Evolutionary conservation across 2,329 filamentous ascomycete genomes (phyloP), one percentile per base, ranked within the genome.

Genomic region (Trichoderma endophyticum): DNA sequence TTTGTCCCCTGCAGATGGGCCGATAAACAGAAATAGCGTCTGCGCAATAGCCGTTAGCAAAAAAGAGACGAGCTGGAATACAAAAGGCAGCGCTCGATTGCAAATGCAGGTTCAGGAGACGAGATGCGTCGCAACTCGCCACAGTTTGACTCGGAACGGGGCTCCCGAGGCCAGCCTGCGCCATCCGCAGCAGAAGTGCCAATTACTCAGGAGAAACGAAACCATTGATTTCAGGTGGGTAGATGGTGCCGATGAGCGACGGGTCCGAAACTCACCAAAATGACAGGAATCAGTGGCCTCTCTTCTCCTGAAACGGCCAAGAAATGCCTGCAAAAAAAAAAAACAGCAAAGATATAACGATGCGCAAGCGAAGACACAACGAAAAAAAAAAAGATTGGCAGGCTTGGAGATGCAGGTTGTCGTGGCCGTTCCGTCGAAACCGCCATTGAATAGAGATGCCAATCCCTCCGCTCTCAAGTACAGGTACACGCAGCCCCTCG

Each of bases 41-140:
- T 60, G 60, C 60, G 28, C 14, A 36, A 56, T 26, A 48, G 21
- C 7, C 24, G 67, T 71, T 48, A 71, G 60, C 32, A 3, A 32
- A 32, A 62, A 26, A 11, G 56, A n/a, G n/a, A 15, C 11, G 15
- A 26, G 24, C 4, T 21, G 15, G 11, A 24, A 64, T 28, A 28
- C 30, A 26, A 34, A 11, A 18, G 7, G 18, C 2, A 26, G 24
- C 18, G 24, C 34, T 32, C 34, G 61, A 32, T 36, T 59, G 56
- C 61, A 56, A 61, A 59, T 54, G 61, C 28, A 26, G 30, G 28
- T 39, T 54, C 64, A 67, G 51, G 36, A 54, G 62, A 28, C 15
- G 56, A 48, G 28, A 61, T 21, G 34, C 32, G 60, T 39, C 59
- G 68, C 59, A 57, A 71, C 48, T 70, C 57, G 67, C 67, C 67